Percentiles rank a stretch among this genome's conserved stretches.
These are phyloP conservation scores for Colletotrichum falcatum DNA, from an alignment of 2,329 filamentous ascomycete genomes.

Conservation along the genomic window DNA sequence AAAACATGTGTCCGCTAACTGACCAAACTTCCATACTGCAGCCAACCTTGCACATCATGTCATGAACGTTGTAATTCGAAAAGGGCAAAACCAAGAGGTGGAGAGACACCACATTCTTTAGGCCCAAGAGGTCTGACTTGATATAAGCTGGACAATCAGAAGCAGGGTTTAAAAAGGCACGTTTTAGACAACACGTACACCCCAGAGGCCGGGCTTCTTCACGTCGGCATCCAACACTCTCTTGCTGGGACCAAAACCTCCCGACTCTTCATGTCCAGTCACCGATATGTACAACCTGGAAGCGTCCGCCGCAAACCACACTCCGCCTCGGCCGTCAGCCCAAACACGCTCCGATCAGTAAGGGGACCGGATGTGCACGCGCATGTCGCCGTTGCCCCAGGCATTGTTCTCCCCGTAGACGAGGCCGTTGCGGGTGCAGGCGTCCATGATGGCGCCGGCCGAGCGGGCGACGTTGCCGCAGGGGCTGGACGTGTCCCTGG, in stretches of 20 bases:
- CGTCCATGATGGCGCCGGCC: slow-evolving; percentile 26
- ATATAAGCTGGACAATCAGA: not conserved
- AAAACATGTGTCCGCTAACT: not conserved
- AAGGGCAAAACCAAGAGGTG: not conserved
- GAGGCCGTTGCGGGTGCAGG: slow-evolving; percentile 27
- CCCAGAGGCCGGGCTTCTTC: not conserved
- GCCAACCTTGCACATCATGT: too few relatives aligned
- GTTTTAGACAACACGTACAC: not conserved
- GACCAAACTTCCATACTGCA: not conserved
- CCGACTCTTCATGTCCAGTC: too few relatives aligned
- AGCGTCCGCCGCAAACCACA: too few relatives aligned
- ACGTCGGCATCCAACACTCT: not conserved
- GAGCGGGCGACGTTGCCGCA: slow-evolving; percentile 34
- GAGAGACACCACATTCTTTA: not conserved
- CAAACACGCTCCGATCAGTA: not conserved
- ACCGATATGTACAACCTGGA: not conserved
- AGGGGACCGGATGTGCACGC: slow-evolving; percentile 22
- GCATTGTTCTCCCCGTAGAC: slow-evolving; percentile 26
- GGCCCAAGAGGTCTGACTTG: not conserved
- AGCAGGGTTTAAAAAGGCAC: too few relatives aligned
- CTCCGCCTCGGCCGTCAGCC: not conserved
- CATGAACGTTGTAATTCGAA: not conserved
- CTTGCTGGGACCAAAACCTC: not conserved
- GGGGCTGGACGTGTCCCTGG: slow-evolving; percentile 14
- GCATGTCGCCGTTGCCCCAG: slow-evolving; percentile 27